Evolutionary conservation across 2,329 filamentous ascomycete species (phyloP), one percentile per base, ranked within the genome.

Genomic region (Pseudofabraea citricarpa): DNA sequence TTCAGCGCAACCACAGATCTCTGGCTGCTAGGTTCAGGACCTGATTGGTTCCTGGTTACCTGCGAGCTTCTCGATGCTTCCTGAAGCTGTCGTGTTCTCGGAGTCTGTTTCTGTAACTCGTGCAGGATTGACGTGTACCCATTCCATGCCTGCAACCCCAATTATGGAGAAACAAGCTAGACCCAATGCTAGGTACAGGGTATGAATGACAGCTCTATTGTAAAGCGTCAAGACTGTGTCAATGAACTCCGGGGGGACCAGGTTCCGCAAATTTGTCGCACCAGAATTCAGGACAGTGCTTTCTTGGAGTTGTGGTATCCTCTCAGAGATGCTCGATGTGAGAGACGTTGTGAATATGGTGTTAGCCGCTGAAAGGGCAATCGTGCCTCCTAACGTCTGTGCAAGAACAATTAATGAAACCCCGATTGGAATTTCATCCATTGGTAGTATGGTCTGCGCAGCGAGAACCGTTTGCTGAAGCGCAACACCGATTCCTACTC

Each of bases 371-470:
- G 15, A 13, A 8, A 36, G 15, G 33, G 15, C 15, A 18, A 40
- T 29, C 5, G 38, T 20, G 7, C 22, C 38, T 41, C 20, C 47
- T 37, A 13, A 18, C 12, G 26, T 27, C 27, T 37, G 47, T 40
- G 33, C 8, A 19, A 40, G 20, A 6, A 18, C 8, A 9, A 62
- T 31, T 19, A 40, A 15, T 13, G 38, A 29, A 6, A 40, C 16
- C 9, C 75, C 75, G 1, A 66, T 72, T 8, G 74, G 66, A 10
- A 79, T 61, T 40, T 79, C 73, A 8, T 70, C 64, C 27, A 64
- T 66, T 12, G 68, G 63, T 6, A 79, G 47, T 16, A 56, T 52
- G 18, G 53, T 56, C 27, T 61, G 56, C 4, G 48, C 56, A 8
- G 51, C 56, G 12, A 54, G 50, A 18, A 56, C 41, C 5, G 58